A percentile compares a stretch with the other conserved stretches of the same genome.
These are phyloP conservation scores for Solioccasus polychromus DNA, from an alignment of 768 basidiomycete genomes.

Conservation along the genomic window DNA sequence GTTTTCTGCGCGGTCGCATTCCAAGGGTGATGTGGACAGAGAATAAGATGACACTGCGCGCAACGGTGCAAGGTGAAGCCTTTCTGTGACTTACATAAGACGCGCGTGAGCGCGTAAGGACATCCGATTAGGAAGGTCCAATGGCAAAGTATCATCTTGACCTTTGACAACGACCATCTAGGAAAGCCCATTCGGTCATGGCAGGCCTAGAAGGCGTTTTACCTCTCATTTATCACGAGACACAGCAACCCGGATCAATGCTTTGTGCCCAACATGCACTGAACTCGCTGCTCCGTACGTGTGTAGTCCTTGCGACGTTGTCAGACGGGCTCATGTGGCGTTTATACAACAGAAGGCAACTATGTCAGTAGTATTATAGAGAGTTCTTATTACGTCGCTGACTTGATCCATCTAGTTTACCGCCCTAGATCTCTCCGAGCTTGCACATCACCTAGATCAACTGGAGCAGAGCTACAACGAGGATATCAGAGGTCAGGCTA, in stretches of 20 bases:
- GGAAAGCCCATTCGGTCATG: slow-evolving; percentile 37
- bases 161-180: slow-evolving; percentile 12
- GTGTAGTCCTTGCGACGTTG: slow-evolving; percentile 30
- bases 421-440: slow-evolving; percentile 72
- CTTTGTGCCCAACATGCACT: slow-evolving; percentile 87
- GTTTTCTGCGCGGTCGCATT: slow-evolving; percentile 23
- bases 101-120: slow-evolving; percentile 30
- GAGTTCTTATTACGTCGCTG: slow-evolving; percentile 1
- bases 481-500: slow-evolving; percentile 40
- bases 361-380: slow-evolving; percentile 38
- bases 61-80: slow-evolving; percentile 2
- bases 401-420: slow-evolving; percentile 53
- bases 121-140: slow-evolving; percentile 18
- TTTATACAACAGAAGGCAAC: slow-evolving; percentile 38
- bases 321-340: slow-evolving; percentile 34
- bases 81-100: slow-evolving; percentile 27
- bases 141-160: slow-evolving; percentile 1
- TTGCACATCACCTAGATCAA: slow-evolving; percentile 65
- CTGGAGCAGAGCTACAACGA: slow-evolving; percentile 62
- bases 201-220: slow-evolving; percentile 54
- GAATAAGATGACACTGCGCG: not conserved
- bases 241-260: slow-evolving; percentile 74
- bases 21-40: slow-evolving; percentile 1
- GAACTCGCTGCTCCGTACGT: slow-evolving; percentile 71
- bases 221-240: slow-evolving; percentile 72